These are phyloP conservation scores for Dictyostelium firmibasis DNA, from an alignment of 78 protist species.

Conservation along the genomic window DNA sequence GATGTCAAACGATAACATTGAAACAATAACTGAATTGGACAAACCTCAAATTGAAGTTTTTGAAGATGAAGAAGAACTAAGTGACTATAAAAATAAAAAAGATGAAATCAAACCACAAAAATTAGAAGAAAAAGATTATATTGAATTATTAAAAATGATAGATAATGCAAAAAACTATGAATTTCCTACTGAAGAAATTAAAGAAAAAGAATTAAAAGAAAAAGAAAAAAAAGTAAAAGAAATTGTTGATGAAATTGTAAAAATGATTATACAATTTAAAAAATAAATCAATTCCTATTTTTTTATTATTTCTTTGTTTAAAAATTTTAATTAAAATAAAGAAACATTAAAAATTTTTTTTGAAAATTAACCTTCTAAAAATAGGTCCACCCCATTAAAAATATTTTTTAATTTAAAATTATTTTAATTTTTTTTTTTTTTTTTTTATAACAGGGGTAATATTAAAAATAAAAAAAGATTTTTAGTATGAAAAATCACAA, in stretches of 20 bases:
- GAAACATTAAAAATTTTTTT: no score
- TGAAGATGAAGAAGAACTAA: not conserved
- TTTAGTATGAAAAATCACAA: no score
- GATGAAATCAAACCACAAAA: not conserved
- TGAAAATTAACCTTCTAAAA: no score
- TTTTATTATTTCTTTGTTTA: no score
- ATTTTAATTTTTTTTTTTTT: no score
- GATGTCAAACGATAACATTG: not conserved
- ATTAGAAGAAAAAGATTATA: not conserved
- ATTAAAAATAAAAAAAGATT: no score
- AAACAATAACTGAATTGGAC: not conserved
- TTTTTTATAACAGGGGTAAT: no score
- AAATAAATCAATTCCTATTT: no score
- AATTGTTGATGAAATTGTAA: not conserved
- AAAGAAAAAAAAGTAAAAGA: not conserved
- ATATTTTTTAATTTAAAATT: no score
- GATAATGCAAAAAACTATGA: not conserved
- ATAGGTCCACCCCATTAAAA: no score
- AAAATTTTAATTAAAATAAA: no score
- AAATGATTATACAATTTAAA: not conserved
- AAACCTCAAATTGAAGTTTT: not conserved
- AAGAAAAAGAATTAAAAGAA: not conserved
- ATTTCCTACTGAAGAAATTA: not conserved
- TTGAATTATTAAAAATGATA: not conserved
- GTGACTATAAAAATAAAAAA: no score